Percentiles rank a stretch among this genome's conserved stretches.
phyloP scores from a whole-genome alignment of 306 rosid species.

The Trifolium dubium region DNA sequence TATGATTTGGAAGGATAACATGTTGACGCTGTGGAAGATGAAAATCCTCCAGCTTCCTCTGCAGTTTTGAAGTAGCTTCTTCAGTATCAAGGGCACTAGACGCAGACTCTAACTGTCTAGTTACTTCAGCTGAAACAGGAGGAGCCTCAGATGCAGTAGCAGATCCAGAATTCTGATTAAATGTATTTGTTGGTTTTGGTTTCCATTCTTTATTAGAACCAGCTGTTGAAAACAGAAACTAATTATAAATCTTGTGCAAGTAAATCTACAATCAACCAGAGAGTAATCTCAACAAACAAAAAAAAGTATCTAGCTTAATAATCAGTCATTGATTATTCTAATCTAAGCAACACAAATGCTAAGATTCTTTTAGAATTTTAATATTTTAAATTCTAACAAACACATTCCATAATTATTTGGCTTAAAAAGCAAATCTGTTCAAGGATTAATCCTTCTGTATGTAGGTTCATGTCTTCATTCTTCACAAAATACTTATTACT shows the following conservation, averaged over 20 bases:
- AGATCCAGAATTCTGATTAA: conserved; percentile 64
- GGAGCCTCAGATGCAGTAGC: conserved; percentile 62
- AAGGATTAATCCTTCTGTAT: not conserved
- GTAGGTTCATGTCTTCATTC: not conserved
- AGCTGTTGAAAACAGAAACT: conserved; percentile 60
- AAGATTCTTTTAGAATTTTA: too few relatives aligned
- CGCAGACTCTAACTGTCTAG: conserved; percentile 52
- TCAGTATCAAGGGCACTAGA: conserved; percentile 62
- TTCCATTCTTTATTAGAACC: conserved; percentile 98
- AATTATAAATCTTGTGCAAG: conserved; percentile 44
- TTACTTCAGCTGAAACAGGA: conserved; percentile 48
- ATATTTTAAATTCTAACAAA: too few relatives aligned
- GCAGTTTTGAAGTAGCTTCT: conserved; percentile 69
- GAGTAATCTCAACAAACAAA: too few relatives aligned
- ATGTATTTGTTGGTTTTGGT: conserved; percentile 70
- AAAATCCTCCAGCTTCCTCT: conserved; percentile 73
- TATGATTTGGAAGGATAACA: conserved; percentile 93
- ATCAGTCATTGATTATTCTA: too few relatives aligned
- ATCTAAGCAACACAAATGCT: too few relatives aligned
- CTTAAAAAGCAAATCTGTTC: not conserved
- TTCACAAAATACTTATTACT: not conserved
- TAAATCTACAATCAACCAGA: not conserved
- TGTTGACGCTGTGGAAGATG: conserved; percentile 74
- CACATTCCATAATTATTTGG: too few relatives aligned
- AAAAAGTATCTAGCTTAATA: too few relatives aligned